Evolutionary conservation across 2,329 filamentous ascomycete genomes (phyloP).

Genomic region (Aspergillus japonicus): DNA sequence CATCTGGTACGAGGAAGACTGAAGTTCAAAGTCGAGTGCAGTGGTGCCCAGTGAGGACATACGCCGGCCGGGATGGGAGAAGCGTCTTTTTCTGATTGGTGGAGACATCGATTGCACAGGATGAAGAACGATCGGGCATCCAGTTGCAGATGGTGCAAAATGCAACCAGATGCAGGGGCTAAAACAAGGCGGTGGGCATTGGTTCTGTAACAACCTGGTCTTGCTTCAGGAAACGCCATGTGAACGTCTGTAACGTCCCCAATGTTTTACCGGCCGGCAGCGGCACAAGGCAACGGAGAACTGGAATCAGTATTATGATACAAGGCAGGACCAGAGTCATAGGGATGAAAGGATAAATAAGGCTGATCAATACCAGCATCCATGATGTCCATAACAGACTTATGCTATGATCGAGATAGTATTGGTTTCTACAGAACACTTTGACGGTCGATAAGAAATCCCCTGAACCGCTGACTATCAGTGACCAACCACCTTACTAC

Average conservation of each 20-base stretch:
- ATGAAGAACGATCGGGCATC: constrained; percentile 4
- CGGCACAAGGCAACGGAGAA: background rate
- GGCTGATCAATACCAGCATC: background rate
- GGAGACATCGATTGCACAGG: background rate
- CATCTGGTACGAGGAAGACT: background rate
- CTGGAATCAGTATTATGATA: background rate
- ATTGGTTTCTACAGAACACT: background rate
- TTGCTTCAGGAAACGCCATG: background rate
- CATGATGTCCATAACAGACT: background rate
- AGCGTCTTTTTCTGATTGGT: background rate
- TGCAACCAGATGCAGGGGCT: constrained; percentile 7
- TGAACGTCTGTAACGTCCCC: constrained; percentile 6
- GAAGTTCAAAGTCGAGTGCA: too few species aligned
- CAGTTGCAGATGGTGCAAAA: constrained; percentile 2
- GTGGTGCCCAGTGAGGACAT: background rate
- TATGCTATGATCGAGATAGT: background rate
- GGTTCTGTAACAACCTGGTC: constrained; percentile 2
- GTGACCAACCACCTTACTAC: background rate
- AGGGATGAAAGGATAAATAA: background rate
- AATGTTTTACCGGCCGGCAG: background rate
- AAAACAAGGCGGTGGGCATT: constrained; percentile 6
- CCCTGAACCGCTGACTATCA: too few species aligned
- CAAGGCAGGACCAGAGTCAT: background rate
- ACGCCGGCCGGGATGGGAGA: background rate
- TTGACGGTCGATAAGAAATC: background rate